Base-by-base conservation (phyloP, 805 yeast species). In the Sungouiozyma ichnusensis region DNA sequence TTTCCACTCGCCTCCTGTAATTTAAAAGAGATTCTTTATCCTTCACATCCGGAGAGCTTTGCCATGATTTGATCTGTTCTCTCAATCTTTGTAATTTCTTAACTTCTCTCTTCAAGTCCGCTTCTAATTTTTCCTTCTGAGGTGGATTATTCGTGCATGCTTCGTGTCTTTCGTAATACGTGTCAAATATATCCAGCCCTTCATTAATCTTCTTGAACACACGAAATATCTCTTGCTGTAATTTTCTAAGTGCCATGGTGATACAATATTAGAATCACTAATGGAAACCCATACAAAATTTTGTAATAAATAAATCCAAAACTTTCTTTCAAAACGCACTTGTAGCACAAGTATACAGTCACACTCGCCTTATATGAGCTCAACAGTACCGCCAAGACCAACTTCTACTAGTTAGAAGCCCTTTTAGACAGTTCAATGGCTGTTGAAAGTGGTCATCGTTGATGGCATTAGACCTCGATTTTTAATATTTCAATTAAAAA, bases 21-120 rank as follows among this genome's bases (percentile, higher is more conserved):
- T 90, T 96, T 43, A 82, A 71, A 46, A 85, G 69, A 15, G 81
- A 73, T 55, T 84, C 87, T 62, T 88, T 94, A 55, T 90, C 94
- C 59, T 92, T 87, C 43, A 90, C 85, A 43, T 88, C 94, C 46
- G 81, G 83, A 46, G 92, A 86, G 38, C 92, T 77, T 62, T 87
- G 72, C 98, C 98, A 90, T 47, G 85, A 83, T 64, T 90, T 92
- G 55, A 90, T 84, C 67, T 87, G 97, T 63, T 90, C 97, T 61
- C 98, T 75, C 49, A 83, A 76, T 58, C 96, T 75, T 60, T 92
- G 97, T 42, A 90, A 71, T 62, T 88, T 90, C 64, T 90, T 90
- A 64, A 92, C 90, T 63, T 90, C 98, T 58, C 94, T 82, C 67
- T 92, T 90, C 59, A 90, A 69, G 58, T 90, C 98, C 47, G 80